Base-by-base conservation (phyloP, 2,329 filamentous ascomycete genomes). In the Epichloe scottii region DNA sequence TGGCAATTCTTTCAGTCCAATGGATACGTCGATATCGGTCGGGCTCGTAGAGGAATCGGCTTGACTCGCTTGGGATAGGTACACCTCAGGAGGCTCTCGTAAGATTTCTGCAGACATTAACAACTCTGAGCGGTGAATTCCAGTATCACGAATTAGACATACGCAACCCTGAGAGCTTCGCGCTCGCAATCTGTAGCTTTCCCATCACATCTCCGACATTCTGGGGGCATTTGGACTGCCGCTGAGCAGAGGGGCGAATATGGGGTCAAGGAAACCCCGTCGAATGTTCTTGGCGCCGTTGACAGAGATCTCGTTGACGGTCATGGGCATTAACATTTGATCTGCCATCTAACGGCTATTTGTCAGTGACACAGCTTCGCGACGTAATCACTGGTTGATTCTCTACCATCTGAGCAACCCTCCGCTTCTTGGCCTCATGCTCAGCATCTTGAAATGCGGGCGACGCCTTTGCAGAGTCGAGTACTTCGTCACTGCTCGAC, bases 261-360 rank as follows among this genome's bases (percentile, higher is more conserved):
- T 74, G 37, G 82, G 81, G 64, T 94, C 79, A 50, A 98, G 81
- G 67, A 98, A 96, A 56, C 78, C 76, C 59, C 79, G 79, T 56
- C 93, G 81, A n/a, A 91, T 95, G 63, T 93, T 83, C 54, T 78
- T 77, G 43, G 88, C 89, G 63, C 89, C 87, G 55, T 94, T 80
- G 54, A 98, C 76, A 59, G 86, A 82, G 63, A 98, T 79, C 43
- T 88, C 87, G 59, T 87, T 87, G 64, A 98, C 84, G 14, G 89
- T 88, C 60, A 93, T 87, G 40, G 93, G 91, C 52, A 93, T 80
- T 42, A 87, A 87, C 57, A 85, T 84, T 66, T 97, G 95, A 68
- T 86, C 79, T 58, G 82, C 58, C 56, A 70, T 63, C 68, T 70
- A 50, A 3, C 7, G 4, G 33, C 4, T n/a, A 48, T 66, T 53